Conservation (phyloP, 768 basidiomycete genomes). For the Rhizopogon rudus region DNA sequence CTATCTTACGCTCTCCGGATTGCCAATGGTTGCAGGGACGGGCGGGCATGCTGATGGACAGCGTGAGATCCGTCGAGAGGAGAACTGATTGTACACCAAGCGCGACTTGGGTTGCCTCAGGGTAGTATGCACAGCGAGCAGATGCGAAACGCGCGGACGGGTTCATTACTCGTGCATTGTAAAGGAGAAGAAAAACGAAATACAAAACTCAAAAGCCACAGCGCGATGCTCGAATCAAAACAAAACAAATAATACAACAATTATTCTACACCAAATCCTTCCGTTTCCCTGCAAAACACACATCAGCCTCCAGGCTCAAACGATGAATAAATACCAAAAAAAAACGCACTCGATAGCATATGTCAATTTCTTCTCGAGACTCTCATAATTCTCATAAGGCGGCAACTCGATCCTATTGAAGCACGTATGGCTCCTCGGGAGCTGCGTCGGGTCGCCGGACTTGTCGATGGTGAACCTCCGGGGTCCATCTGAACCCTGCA, state of each 20-base stretch:
- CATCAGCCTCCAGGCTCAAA: too few species aligned
- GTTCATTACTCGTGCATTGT: not conserved
- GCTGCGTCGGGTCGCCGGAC: constrained; percentile 80
- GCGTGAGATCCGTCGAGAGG: too few species aligned
- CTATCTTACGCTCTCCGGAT: too few species aligned
- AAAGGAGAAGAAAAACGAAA: not conserved
- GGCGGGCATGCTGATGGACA: too few species aligned
- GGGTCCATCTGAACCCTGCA: constrained; percentile 91
- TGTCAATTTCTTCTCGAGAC: constrained; percentile 78
- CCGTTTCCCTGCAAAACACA: constrained; percentile 52
- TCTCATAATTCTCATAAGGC: constrained; percentile 85
- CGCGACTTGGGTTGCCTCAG: not conserved
- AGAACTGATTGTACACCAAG: not conserved
- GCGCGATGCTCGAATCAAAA: not conserved
- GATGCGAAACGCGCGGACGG: too few species aligned
- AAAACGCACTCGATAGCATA: constrained; percentile 77
- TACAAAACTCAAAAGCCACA: constrained; percentile 1
- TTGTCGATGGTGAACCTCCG: constrained; percentile 94
- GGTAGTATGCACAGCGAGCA: too few species aligned
- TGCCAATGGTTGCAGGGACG: too few species aligned
- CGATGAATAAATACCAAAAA: not conserved
- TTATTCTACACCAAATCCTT: constrained; percentile 68
- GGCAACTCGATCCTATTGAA: constrained; percentile 90
- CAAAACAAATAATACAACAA: not conserved
- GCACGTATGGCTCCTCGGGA: constrained; percentile 91